These are phyloP conservation scores for Dalbergia oliveri DNA, from an alignment of 306 rosid genomes.

Conservation along the genomic window DNA sequence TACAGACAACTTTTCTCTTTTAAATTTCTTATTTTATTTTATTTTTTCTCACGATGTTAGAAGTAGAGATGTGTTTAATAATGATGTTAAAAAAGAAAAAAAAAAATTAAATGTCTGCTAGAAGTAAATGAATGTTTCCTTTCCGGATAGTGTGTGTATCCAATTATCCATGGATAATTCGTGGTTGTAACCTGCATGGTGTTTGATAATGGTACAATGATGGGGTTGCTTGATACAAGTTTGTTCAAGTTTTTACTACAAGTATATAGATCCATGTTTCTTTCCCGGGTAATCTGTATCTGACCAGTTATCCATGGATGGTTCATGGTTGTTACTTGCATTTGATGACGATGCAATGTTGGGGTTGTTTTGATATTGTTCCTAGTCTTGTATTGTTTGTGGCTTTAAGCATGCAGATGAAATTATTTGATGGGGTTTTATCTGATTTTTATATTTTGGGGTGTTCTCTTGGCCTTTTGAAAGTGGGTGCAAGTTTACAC, in stretches of 20 bases:
- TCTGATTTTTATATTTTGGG: background rate
- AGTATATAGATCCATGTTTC: too few species aligned
- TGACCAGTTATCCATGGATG: background rate
- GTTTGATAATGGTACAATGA: conserved; percentile 11
- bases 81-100: too few species aligned
- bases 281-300: too few species aligned
- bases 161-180: background rate
- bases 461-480: conserved; percentile 26
- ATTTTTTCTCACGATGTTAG: too few species aligned
- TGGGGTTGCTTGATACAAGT: background rate
- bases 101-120: too few species aligned
- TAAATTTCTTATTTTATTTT: too few species aligned
- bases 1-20: too few species aligned
- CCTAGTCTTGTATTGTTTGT: background rate
- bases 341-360: background rate
- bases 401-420: background rate
- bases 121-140: too few species aligned
- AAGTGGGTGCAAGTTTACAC: conserved; percentile 90
- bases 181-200: background rate
- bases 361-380: background rate
- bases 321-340: background rate
- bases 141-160: conserved; percentile 25
- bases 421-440: conserved; percentile 15
- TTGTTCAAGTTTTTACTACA: too few species aligned
- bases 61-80: too few species aligned